These are phyloP conservation scores for Phellinidium pouzarii DNA, from an alignment of 1,284 basidiomycete species.

Conservation along the genomic window DNA sequence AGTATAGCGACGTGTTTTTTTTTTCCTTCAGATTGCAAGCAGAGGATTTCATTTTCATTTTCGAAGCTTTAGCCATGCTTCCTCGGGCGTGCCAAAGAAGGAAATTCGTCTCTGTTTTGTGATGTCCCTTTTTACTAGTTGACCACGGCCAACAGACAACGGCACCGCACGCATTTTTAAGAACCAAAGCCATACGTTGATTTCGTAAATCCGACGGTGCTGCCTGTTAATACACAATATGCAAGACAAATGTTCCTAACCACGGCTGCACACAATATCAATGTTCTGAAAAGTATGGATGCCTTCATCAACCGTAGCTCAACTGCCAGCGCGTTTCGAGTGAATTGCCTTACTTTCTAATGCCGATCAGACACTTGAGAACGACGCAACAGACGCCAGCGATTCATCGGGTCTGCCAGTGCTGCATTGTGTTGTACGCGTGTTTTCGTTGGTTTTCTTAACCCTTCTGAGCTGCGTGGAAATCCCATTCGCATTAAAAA, in stretches of 20 bases:
- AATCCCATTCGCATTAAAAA: not conserved
- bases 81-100: not conserved
- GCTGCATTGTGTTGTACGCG: not conserved
- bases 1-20: too few relatives aligned
- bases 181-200: not conserved
- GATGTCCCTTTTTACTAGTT: not conserved
- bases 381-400: not conserved
- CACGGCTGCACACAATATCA: not conserved
- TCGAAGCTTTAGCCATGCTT: not conserved
- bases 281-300: not conserved
- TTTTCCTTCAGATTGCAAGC: too few relatives aligned
- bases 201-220: not conserved
- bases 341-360: not conserved
- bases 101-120: not conserved
- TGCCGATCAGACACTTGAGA: not conserved
- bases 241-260: not conserved
- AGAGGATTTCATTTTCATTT: too few relatives aligned
- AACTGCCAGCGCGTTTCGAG: not conserved
- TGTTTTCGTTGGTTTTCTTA: not conserved
- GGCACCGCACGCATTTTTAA: not conserved
- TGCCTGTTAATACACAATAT: not conserved
- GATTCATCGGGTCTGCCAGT: not conserved
- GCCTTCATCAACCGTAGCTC: not conserved
- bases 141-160: not conserved
- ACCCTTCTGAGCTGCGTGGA: not conserved